phyloP scores from a whole-genome alignment of 2,329 filamentous ascomycete genomes.

The Aspergillus flavus region DNA sequence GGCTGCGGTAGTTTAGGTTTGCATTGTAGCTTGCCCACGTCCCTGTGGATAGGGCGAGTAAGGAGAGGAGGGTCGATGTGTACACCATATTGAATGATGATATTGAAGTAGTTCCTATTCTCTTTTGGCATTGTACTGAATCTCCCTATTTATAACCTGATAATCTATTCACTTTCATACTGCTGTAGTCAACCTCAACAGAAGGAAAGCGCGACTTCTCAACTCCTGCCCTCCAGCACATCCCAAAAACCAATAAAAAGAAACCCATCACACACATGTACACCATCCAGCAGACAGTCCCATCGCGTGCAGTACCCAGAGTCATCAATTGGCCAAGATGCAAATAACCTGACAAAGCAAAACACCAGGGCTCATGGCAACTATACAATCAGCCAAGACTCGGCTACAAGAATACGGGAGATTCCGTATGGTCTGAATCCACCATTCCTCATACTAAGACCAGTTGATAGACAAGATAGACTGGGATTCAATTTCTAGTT shows the following conservation, averaged over 20 bases:
- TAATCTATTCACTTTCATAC: too few species aligned
- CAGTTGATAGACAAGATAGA: background rate
- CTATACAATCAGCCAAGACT: conserved; percentile 7
- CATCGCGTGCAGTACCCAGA: background rate
- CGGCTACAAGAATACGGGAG: background rate
- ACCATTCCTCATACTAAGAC: background rate
- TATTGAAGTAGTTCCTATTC: background rate
- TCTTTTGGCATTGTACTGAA: too few species aligned
- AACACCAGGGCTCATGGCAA: background rate
- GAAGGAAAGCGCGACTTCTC: background rate
- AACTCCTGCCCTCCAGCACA: background rate
- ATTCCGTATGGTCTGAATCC: background rate
- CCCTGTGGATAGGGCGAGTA: conserved; percentile 21
- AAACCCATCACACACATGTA: conserved; percentile 8
- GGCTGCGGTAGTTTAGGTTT: conserved; percentile 70
- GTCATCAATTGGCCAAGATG: background rate
- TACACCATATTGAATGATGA: conserved; percentile 7
- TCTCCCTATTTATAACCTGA: background rate
- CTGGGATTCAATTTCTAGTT: background rate
- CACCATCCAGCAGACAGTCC: background rate
- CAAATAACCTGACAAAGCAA: background rate
- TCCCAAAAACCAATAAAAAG: conserved; percentile 2
- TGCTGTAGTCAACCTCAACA: background rate
- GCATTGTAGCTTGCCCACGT: conserved; percentile 31
- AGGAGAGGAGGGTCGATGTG: conserved; percentile 11